Percentiles rank a stretch among this genome's conserved stretches.
Evolutionary conservation across 441 rosid genomes (phyloP).

Genomic region (Caryocar brasiliense): DNA sequence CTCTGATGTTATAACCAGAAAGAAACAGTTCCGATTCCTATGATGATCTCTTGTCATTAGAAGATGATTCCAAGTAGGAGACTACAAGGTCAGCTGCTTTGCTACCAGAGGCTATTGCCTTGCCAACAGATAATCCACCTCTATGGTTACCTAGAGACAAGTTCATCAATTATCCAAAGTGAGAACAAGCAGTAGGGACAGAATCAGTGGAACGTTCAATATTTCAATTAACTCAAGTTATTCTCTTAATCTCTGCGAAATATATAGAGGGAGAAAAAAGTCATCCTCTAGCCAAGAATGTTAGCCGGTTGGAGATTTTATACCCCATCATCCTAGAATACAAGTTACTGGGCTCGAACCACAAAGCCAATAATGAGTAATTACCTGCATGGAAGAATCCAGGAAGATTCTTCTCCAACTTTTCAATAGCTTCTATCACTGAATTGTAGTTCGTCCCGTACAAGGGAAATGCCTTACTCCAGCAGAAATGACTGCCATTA

Average conservation of each 20-base stretch:
- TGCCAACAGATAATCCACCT: constrained; percentile 83
- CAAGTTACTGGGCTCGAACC: not conserved
- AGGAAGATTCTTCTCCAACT: constrained; percentile 76
- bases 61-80: constrained; percentile 58
- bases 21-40: not conserved
- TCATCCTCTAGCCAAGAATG: too few relatives aligned
- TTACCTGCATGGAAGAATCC: constrained; percentile 94
- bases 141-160: constrained; percentile 75
- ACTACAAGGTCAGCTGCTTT: constrained; percentile 83
- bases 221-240: too few relatives aligned
- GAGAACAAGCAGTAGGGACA: not conserved
- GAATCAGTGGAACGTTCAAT: too few relatives aligned
- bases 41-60: constrained; percentile 23
- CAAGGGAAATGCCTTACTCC: constrained; percentile 86
- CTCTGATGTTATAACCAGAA: not conserved
- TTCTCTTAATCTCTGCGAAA: not conserved
- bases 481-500: constrained; percentile 65
- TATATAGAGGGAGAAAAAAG: not conserved
- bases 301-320: not conserved
- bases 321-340: not conserved
- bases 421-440: constrained; percentile 57
- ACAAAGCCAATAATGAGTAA: not conserved
- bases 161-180: constrained; percentile 6
- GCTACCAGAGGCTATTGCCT: constrained; percentile 72
- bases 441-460: constrained; percentile 60